Percentiles rank a stretch among this genome's conserved stretches.
Conservation (phyloP, 1,139 yeast genomes). For the Sugiyamaella castrensis region DNA sequence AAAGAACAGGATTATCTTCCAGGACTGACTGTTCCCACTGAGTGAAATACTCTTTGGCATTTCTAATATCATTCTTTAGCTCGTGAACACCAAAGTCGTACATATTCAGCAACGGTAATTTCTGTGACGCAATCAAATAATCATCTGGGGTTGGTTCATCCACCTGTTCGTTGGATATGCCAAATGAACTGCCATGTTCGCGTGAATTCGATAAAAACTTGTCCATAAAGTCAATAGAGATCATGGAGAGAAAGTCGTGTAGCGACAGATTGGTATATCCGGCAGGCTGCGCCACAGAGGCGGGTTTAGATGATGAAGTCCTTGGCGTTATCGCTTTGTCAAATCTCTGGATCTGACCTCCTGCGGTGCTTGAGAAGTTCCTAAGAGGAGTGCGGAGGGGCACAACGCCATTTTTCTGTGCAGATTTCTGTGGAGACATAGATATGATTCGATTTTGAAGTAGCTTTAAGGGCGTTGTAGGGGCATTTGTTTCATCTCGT, state of each 20-base stretch:
- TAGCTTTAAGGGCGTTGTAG: conserved; percentile 1
- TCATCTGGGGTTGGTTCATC: conserved; percentile 28
- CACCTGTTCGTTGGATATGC: conserved; percentile 21
- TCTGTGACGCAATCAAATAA: conserved; percentile 29
- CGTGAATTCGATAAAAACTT: conserved; percentile 33
- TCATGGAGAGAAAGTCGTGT: conserved; percentile 32
- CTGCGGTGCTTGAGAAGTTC: too few species aligned
- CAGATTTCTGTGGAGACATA: conserved; percentile 18
- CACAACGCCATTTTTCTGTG: neutral
- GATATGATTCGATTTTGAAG: conserved; percentile 7
- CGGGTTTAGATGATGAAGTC: neutral
- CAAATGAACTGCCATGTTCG: conserved; percentile 31
- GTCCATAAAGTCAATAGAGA: conserved; percentile 36
- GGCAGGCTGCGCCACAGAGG: too few species aligned
- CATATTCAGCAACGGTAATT: conserved; percentile 34
- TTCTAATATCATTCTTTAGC: conserved; percentile 46
- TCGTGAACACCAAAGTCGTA: conserved; percentile 47
- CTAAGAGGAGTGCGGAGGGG: neutral
- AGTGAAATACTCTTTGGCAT: conserved; percentile 45
- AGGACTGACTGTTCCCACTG: conserved; percentile 46
- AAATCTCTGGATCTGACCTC: too few species aligned
- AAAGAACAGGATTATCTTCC: conserved; percentile 49
- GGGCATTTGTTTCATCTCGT: neutral
- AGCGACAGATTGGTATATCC: conserved; percentile 25
- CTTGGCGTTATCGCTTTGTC: neutral